These are phyloP conservation scores for Alopecurus myosuroides DNA, from an alignment of 176 grass and related monocot genomes.

Conservation along the genomic window DNA sequence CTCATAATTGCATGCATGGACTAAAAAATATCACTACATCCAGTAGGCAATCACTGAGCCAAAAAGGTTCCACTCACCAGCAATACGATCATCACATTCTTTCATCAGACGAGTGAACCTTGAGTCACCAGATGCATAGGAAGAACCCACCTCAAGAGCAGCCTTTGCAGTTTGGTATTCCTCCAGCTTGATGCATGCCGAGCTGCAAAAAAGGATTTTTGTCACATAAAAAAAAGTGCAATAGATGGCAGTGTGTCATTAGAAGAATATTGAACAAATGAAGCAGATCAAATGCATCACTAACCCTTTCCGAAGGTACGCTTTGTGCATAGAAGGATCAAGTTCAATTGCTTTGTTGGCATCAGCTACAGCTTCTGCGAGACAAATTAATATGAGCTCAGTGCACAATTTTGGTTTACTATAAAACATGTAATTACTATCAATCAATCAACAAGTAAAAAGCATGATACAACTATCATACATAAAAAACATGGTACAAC, in stretches of 20 bases:
- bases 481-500: too few relatives aligned
- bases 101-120: conserved; percentile 76
- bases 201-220: conserved; percentile 30
- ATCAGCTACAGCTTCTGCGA: conserved; percentile 81
- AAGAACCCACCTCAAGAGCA: conserved; percentile 63
- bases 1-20: neutral
- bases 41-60: neutral
- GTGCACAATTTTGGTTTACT: neutral
- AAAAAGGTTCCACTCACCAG: conserved; percentile 30
- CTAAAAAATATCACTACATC: neutral
- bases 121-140: conserved; percentile 57
- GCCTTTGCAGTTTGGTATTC: conserved; percentile 92
- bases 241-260: neutral
- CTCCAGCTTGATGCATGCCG: conserved; percentile 80
- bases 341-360: conserved; percentile 82
- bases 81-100: conserved; percentile 73
- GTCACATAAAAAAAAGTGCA: conserved; percentile 11
- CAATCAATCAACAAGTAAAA: neutral
- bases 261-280: neutral
- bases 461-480: neutral
- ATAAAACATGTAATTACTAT: neutral
- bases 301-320: conserved; percentile 80
- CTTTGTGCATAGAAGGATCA: conserved; percentile 65
- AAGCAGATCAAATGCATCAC: neutral
- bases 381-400: conserved; percentile 11